A percentile compares a stretch with the other conserved stretches of the same genome.
phyloP scores from a whole-genome alignment of 2,329 filamentous ascomycete genomes.

The Aspergillus fructus region DNA sequence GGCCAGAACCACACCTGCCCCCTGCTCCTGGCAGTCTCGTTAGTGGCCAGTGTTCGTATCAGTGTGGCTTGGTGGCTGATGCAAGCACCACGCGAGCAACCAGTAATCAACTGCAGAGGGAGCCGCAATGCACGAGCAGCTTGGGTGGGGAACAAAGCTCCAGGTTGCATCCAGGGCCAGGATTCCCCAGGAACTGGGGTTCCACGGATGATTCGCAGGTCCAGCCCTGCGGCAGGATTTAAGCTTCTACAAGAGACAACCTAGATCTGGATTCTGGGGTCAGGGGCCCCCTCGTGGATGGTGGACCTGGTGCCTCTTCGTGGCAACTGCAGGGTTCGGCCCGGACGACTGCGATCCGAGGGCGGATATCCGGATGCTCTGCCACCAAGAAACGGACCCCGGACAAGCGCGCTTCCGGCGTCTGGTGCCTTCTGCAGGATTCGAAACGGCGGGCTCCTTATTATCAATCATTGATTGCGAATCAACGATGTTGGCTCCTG shows the following conservation, averaged over 20 bases:
- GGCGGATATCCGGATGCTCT: background rate
- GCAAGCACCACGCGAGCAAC: background rate
- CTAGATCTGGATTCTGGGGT: background rate
- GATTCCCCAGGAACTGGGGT: background rate
- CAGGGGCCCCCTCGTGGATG: background rate
- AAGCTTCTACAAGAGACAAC: background rate
- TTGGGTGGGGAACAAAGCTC: background rate
- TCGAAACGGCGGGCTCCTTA: background rate
- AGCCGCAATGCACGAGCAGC: background rate
- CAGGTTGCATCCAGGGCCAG: too few relatives aligned
- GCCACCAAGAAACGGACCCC: background rate
- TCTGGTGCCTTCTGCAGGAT: background rate
- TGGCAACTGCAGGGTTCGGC: background rate
- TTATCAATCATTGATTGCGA: background rate
- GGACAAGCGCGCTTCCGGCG: background rate
- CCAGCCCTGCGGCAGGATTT: constrained; percentile 1
- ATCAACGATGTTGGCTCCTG: background rate
- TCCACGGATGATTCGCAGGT: background rate
- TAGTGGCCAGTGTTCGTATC: background rate
- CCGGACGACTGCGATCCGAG: constrained; percentile 6
- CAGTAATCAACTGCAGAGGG: background rate
- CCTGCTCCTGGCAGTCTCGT: too few relatives aligned
- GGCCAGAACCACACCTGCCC: too few relatives aligned
- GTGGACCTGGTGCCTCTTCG: background rate
- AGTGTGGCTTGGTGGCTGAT: background rate